Base-by-base conservation (phyloP, 1,284 basidiomycete genomes). In the Neolentinus lepideus region DNA sequence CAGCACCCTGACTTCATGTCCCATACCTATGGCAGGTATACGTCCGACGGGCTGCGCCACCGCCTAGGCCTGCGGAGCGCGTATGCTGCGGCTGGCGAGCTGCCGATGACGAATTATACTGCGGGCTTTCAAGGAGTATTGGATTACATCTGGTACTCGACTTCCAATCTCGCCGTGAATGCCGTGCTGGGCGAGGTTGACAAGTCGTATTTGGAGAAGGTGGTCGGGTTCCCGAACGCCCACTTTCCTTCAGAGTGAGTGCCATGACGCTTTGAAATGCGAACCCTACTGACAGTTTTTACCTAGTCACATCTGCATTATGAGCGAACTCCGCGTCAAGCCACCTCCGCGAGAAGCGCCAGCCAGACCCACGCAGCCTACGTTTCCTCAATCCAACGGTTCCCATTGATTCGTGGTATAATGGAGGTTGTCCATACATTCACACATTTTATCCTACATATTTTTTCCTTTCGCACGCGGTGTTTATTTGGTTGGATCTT, bases 221-320 rank as follows among this genome's bases (percentile, higher is more conserved):
- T 86, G 10, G 95, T 98, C 54, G 97, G 97, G 27, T 99, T 99
- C 80, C 96, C 96, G 43, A 97, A 98, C 69, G 86, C 88, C 6
- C 93, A 98, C 69, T 97, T 95, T 79, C 94, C 95, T 36, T 94
- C 90, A 60, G 92, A 95, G 92, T 95, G 71, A 69, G 92, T 88
- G 24, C 59, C 45, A 56, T 57, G 56, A 57, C 56, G 52, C 29
- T 38, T 50, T 35, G n/a, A 58, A 55, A 55, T 53, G 56, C 52
- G 57, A 45, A 58, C 61, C 58, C 51, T 38, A 50, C 43, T 54
- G 56, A 59, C 60, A 27, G 56, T 59, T 58, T 46, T 57, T 59
- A 60, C 60, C 51, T 45, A 86, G 82, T 62, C 81, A 84, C 61
- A 68, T 85, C 54, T 78, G 75, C 57, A 73, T 87, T 53, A 71